Evolutionary conservation across 2,329 filamentous ascomycete genomes (phyloP), one percentile per base, ranked within the genome.

Genomic region (Aspergillus pseudoterreus): DNA sequence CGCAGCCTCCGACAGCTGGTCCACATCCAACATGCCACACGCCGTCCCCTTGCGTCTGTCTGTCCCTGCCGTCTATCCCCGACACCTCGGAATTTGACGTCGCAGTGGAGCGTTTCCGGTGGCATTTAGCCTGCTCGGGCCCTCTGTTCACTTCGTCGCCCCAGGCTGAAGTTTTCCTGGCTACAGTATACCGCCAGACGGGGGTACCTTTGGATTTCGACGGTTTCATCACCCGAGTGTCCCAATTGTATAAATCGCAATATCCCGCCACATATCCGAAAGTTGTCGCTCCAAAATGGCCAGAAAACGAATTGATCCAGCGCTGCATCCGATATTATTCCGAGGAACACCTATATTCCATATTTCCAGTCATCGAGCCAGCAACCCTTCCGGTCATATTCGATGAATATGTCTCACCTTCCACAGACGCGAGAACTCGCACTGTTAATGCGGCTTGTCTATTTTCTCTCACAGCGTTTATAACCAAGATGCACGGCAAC

Each of bases 381-480:
- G 51, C 56, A 5, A 52, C 53, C 2, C n/a, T 62, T 24, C 46
- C n/a, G 4, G 30, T 24, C 2, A 24, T 62, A 5, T 48, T 64
- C 6, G 42, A 61, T 8, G 45, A 54, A 3, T 45, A 55, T 38
- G 50, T 55, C 35, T 61, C 30, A 47, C 52, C 49, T 24, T 48
- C 32, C 2, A 22, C 46, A 4, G 33, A 51, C 8, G 38, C 47
- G 4, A 43, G 27, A 30, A 30, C 41, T n/a, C 52, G 50, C 12
- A 47, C 52, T 2, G 47, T 58, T 1, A 56, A 56, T 27, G 47
- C 52, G 6, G 63, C 59, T 10, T 60, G 59, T 53, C 49, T 64
- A 1, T 52, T 52, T 6, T 57, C 60, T 4, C 63, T 65, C 15
- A 59, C 61, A 1, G 63, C 63, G 9, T 55, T 62, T 33, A 54